phyloP scores from a whole-genome alignment of 202 grass and related monocot genomes.

The Panicum hallii region DNA sequence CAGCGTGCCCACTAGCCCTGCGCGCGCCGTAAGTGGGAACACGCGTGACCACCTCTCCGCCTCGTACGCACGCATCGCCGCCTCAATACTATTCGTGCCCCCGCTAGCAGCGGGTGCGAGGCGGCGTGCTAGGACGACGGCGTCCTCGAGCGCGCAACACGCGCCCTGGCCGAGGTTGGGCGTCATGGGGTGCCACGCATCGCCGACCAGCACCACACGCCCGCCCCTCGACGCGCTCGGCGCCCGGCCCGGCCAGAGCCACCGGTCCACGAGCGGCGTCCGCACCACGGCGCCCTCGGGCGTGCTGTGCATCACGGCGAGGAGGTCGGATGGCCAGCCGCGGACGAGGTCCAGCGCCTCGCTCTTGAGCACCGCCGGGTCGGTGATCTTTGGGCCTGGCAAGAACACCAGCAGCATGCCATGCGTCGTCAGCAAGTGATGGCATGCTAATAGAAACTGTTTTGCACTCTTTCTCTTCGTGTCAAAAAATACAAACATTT shows the following conservation, averaged over 20 bases:
- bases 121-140: conserved; percentile 71
- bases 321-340: conserved; percentile 69
- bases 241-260: conserved; percentile 78
- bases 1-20: conserved; percentile 70
- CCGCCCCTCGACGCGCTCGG: conserved; percentile 56
- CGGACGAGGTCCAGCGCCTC: conserved; percentile 76
- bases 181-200: conserved; percentile 99
- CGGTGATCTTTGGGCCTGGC: conserved; percentile 60
- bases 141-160: conserved; percentile 92
- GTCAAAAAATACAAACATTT: too few species aligned
- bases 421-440: not conserved
- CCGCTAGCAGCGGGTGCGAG: conserved; percentile 38
- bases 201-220: conserved; percentile 72
- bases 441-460: not conserved
- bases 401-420: not conserved
- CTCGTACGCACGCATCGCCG: conserved; percentile 64
- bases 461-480: not conserved
- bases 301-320: conserved; percentile 69
- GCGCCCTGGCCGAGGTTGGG: conserved; percentile 96
- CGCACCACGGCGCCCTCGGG: conserved; percentile 63
- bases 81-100: not conserved
- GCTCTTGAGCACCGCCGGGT: conserved; percentile 66
- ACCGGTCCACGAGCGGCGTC: conserved; percentile 88
- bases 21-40: conserved; percentile 80
- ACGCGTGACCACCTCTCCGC: conserved; percentile 74